phyloP scores from a whole-genome alignment of 2,329 filamentous ascomycete genomes.

The Fusarium albosuccineum region DNA sequence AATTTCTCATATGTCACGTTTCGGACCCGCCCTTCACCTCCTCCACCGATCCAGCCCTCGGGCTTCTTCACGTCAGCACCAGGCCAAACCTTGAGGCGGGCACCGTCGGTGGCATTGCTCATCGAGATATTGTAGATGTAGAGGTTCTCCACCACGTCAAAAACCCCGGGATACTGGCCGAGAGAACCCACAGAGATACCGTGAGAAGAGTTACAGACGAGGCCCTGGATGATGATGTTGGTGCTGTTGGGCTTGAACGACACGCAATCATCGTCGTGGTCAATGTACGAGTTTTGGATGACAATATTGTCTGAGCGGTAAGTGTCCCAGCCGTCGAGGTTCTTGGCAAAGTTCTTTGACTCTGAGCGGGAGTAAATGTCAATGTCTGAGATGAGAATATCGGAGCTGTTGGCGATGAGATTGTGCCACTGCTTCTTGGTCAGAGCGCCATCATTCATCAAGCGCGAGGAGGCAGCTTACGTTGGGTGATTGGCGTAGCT shows the following conservation, averaged over 20 bases:
- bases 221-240: constrained; percentile 74
- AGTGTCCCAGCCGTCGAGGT: constrained; percentile 75
- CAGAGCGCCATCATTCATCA: not conserved
- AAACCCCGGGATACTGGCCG: constrained; percentile 72
- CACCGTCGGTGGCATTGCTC: constrained; percentile 71
- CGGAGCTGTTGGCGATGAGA: constrained; percentile 72
- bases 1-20: constrained; percentile 78
- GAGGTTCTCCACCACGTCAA: constrained; percentile 76
- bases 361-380: constrained; percentile 68
- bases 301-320: constrained; percentile 72
- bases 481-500: constrained; percentile 66
- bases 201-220: constrained; percentile 76
- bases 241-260: constrained; percentile 81
- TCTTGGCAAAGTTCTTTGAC: constrained; percentile 67
- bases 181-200: constrained; percentile 79
- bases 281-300: constrained; percentile 73
- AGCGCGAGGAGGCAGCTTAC: not conserved
- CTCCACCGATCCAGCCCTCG: constrained; percentile 70
- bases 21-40: constrained; percentile 61
- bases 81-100: constrained; percentile 81
- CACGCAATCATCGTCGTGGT: constrained; percentile 67
- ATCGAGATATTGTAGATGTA: constrained; percentile 71
- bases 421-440: constrained; percentile 54
- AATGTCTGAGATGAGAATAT: constrained; percentile 74
- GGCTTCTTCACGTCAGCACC: constrained; percentile 52